phyloP scores from a whole-genome alignment of 805 yeast species.

The Debaryomyces tyrocola region DNA sequence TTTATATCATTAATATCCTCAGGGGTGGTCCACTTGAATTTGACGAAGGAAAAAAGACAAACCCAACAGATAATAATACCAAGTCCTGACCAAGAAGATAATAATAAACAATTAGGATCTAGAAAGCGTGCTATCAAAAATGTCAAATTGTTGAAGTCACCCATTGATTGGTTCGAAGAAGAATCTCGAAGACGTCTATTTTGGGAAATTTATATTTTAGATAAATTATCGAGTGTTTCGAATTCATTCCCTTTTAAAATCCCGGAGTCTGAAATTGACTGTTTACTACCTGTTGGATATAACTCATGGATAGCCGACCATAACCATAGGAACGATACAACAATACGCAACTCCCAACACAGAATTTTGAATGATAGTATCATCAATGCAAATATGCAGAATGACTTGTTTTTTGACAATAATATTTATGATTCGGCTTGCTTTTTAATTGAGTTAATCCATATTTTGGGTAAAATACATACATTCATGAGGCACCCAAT shows the following conservation, averaged over 20 bases:
- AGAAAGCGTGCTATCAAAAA: not conserved
- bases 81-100: not conserved
- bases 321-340: constrained; percentile 1
- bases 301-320: constrained; percentile 8
- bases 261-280: constrained; percentile 9
- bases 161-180: constrained; percentile 13
- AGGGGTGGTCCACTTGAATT: constrained; percentile 15
- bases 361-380: constrained; percentile 1
- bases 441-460: not conserved
- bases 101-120: constrained; percentile 2
- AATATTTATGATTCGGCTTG: not conserved
- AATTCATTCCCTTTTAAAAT: constrained; percentile 12
- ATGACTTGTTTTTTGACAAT: constrained; percentile 7
- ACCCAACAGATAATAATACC: constrained; percentile 3
- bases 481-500: constrained; percentile 11
- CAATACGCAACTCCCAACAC: constrained; percentile 7
- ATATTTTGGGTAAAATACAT: constrained; percentile 4
- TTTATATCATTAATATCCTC: constrained; percentile 13
- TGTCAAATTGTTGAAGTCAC: not conserved
- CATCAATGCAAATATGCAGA: not conserved
- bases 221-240: constrained; percentile 11
- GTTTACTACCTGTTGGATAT: constrained; percentile 10
- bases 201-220: constrained; percentile 17
- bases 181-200: constrained; percentile 11
- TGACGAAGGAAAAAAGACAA: constrained; percentile 3